Conservation (phyloP, 2,329 filamentous ascomycete species). For the Beauveria brongniartii region DNA sequence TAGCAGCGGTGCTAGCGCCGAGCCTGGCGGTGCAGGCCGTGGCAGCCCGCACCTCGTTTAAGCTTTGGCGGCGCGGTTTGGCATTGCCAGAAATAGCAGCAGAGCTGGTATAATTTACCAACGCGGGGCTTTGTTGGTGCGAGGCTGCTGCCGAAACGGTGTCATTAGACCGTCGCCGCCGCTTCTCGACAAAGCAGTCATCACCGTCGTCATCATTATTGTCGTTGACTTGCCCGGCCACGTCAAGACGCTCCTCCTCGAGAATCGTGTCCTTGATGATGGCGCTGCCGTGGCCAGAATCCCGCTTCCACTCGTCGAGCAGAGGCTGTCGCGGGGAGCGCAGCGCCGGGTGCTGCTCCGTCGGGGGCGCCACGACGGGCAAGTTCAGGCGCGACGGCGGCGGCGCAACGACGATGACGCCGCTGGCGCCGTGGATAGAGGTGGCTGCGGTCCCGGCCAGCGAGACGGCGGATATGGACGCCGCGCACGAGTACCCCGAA, state of each 20-base stretch:
- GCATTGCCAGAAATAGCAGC: neutral
- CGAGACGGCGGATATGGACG: conserved; percentile 11
- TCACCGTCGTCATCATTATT: neutral
- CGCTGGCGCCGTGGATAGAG: neutral
- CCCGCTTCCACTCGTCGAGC: conserved; percentile 41
- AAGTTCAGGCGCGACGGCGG: conserved; percentile 13
- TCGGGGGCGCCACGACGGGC: conserved; percentile 33
- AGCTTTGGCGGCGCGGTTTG: neutral
- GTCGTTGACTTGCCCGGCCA: conserved; percentile 17
- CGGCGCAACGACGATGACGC: conserved; percentile 20
- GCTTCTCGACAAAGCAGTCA: conserved; percentile 1
- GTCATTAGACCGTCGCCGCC: neutral
- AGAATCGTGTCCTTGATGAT: conserved; percentile 31
- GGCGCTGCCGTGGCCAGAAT: conserved; percentile 45
- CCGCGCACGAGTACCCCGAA: conserved; percentile 16
- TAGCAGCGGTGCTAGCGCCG: neutral
- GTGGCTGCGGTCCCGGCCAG: conserved; percentile 11
- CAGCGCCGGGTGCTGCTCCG: conserved; percentile 46
- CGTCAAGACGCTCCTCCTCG: conserved; percentile 18
- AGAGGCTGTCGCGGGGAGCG: conserved; percentile 23
- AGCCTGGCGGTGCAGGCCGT: neutral
- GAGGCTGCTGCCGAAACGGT: neutral
- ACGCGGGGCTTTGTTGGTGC: neutral
- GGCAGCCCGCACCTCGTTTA: neutral
- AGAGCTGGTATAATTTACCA: neutral